Evolutionary conservation across 495 filamentous ascomycete species (phyloP), one percentile per base, ranked within the genome.

Genomic region (Penicillium crystallinum): DNA sequence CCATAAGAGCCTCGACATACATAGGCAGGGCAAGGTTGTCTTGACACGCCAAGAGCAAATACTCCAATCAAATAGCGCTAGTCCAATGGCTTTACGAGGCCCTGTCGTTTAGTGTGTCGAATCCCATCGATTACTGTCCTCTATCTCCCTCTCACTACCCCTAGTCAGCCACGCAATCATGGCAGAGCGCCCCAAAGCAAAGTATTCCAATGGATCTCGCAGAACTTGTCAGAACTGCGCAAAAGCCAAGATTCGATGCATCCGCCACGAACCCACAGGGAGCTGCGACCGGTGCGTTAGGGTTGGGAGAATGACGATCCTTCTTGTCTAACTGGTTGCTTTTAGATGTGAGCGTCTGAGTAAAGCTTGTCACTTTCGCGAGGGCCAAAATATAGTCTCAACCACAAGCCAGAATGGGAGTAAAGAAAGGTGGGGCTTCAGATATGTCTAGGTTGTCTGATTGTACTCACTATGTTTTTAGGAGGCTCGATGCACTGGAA

Each of bases 171-270:
- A 40, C 12, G 11, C 22, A 7, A n/a, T 34, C 15, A 52, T 46
- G 47, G 23, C 21, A 2, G 34, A 41, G 19, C 23, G 6, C 10
- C 17, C 17, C 19, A 49, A 8, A 5, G 27, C 12, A n/a, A 31
- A 27, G 22, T 41, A 49, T 49, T 33, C 17, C 19, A 39, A 49
- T 42, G 22, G n/a, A 10, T 27, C 23, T 25, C 21, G 12, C 8
- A 57, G 52, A 65, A 65, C 30, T 23, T 70, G 49, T 63, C 46
- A 52, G 18, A 62, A 49, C 22, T 62, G 56, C 46, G 59, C 56
- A 12, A 53, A 33, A 21, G 59, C 59, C 31, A 62, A 62, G 46
- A 59, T 59, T 29, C 46, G 56, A 15, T 59, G 59, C 37, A 21
- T 57, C n/a, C 54, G 58, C 2, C 7, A 23, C 2, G 49, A 33